Percentiles rank a stretch among this genome's conserved stretches.
phyloP scores from a whole-genome alignment of 2,329 filamentous ascomycete genomes.

The Aspergillus neoniger region DNA sequence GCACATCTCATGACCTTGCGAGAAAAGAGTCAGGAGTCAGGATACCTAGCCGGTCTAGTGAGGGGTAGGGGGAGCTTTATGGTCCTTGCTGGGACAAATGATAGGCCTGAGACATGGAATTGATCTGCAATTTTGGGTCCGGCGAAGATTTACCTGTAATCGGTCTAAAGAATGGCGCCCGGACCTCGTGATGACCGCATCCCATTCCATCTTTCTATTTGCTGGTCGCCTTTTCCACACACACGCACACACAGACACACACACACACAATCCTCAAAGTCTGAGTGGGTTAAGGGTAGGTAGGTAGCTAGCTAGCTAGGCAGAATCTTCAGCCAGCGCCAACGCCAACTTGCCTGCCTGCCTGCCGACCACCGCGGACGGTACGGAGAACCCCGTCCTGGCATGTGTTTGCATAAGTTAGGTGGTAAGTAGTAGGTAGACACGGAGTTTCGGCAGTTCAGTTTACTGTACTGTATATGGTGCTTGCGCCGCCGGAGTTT shows the following conservation, averaged over 20 bases:
- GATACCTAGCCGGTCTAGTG: neutral
- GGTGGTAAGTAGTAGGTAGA: neutral
- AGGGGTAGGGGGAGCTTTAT: neutral
- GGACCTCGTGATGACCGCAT: slow-evolving; percentile 8
- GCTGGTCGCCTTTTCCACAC: neutral
- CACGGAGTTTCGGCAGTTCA: neutral
- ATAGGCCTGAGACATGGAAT: slow-evolving; percentile 9
- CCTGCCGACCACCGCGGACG: neutral
- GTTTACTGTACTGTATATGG: neutral
- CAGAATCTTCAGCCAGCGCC: neutral
- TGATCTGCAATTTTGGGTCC: slow-evolving; percentile 3
- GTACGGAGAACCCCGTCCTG: neutral
- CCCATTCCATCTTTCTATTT: slow-evolving; percentile 4
- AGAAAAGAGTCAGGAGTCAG: neutral
- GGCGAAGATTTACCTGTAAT: slow-evolving; percentile 3
- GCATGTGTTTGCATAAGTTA: neutral
- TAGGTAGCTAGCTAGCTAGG: neutral
- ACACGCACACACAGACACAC: too few relatives aligned
- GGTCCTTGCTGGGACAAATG: slow-evolving; percentile 1
- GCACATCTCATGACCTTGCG: neutral
- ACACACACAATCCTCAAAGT: neutral
- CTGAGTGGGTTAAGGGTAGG: neutral
- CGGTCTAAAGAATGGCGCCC: slow-evolving; percentile 4
- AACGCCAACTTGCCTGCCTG: neutral
- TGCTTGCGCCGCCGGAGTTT: neutral